Evolutionary conservation across 768 basidiomycete species (phyloP).

Genomic region (Asterophora parasitica): DNA sequence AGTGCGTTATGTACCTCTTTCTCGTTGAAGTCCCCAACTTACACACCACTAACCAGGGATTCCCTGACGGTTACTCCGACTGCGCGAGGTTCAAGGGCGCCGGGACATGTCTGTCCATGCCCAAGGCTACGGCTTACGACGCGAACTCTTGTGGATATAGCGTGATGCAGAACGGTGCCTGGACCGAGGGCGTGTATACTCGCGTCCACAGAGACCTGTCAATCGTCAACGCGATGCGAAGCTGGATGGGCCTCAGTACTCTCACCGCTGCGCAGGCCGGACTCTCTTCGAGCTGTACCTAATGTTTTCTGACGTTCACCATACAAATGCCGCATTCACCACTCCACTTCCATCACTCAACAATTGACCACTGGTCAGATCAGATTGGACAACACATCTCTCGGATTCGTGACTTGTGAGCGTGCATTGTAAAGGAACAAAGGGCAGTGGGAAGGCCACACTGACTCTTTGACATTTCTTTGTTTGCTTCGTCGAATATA

Average conservation of each 20-base stretch:
- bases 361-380: too few relatives aligned
- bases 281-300: background rate
- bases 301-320: too few relatives aligned
- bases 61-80: constrained; percentile 5
- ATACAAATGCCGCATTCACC: too few relatives aligned
- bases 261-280: constrained; percentile 3
- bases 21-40: background rate
- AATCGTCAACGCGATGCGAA: constrained; percentile 6
- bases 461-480: too few relatives aligned
- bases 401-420: too few relatives aligned
- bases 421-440: too few relatives aligned
- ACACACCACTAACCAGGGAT: background rate
- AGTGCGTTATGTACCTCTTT: background rate
- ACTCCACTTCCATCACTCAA: too few relatives aligned
- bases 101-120: constrained; percentile 4
- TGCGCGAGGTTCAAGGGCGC: constrained; percentile 3
- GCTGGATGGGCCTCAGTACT: constrained; percentile 3
- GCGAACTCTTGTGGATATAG: constrained; percentile 6
- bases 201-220: constrained; percentile 5
- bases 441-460: too few relatives aligned
- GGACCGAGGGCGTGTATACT: constrained; percentile 4
- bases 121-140: constrained; percentile 2
- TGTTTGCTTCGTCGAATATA: too few relatives aligned
- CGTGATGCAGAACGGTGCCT: background rate
- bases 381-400: too few relatives aligned